A percentile compares a stretch with the other conserved stretches of the same genome.
Conservation (phyloP, 345 rosid species). For the Gossypium thurberi region DNA sequence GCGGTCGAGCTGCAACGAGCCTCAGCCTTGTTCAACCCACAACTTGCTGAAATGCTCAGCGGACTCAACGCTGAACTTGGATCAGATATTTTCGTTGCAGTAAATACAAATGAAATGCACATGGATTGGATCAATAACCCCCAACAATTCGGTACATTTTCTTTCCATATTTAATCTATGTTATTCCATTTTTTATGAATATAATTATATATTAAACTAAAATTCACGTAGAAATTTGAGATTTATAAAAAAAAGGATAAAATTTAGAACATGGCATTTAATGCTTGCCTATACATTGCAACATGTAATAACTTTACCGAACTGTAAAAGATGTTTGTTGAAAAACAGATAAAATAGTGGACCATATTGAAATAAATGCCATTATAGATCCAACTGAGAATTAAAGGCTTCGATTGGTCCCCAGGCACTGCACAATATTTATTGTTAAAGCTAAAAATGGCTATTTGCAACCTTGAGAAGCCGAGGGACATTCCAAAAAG, state of each 20-base stretch:
- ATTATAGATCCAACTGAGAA: neutral
- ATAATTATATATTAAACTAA: too few relatives aligned
- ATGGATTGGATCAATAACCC: conserved; percentile 4
- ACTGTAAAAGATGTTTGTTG: neutral
- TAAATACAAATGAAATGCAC: conserved; percentile 1
- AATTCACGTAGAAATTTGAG: neutral
- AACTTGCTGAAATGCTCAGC: neutral
- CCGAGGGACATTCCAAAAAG: too few relatives aligned
- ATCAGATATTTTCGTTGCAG: neutral
- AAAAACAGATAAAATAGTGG: neutral
- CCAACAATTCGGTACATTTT: neutral
- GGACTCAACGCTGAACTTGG: neutral
- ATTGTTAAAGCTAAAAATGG: neutral
- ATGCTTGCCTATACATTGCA: neutral
- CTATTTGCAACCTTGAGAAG: neutral
- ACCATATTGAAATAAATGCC: neutral
- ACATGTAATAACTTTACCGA: neutral
- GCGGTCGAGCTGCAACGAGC: neutral
- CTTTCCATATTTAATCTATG: neutral
- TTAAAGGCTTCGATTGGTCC: neutral
- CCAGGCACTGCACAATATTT: neutral
- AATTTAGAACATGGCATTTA: neutral
- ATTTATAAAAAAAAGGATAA: neutral
- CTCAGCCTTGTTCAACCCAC: neutral
- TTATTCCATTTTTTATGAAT: neutral